Conservation (phyloP, 495 filamentous ascomycete genomes). For the Penicillium cinerascens region DNA sequence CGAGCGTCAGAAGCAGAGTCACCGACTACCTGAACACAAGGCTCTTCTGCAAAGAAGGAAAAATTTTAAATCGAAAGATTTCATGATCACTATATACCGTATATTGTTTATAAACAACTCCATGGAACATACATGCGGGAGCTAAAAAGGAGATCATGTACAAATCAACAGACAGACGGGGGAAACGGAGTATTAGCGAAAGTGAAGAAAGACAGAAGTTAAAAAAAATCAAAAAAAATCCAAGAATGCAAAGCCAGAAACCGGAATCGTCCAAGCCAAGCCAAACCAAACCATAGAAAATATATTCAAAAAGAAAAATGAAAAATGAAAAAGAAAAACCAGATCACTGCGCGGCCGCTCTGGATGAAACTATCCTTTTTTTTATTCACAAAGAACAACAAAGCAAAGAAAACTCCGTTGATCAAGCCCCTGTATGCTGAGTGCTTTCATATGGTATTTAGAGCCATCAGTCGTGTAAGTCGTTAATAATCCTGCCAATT, state of each 20-base stretch:
- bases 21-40: neutral
- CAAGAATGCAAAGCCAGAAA: neutral
- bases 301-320: conserved; percentile 4
- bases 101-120: conserved; percentile 18
- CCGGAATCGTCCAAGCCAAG: neutral
- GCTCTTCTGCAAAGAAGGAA: neutral
- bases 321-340: conserved; percentile 8
- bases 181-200: conserved; percentile 10
- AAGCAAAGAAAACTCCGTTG: conserved; percentile 20
- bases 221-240: neutral
- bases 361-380: conserved; percentile 14
- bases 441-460: conserved; percentile 16
- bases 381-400: conserved; percentile 14
- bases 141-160: conserved; percentile 14
- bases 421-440: conserved; percentile 14
- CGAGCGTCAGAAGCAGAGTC: no score
- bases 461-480: conserved; percentile 28
- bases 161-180: conserved; percentile 2
- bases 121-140: conserved; percentile 1
- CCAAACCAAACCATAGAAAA: neutral
- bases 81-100: conserved; percentile 11
- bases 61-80: conserved; percentile 1
- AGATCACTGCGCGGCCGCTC: conserved; percentile 11
- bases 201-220: conserved; percentile 12
- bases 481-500: conserved; percentile 19